Evolutionary conservation across 306 rosid species (phyloP), one percentile per base, ranked within the genome.

Genomic region (Mimosa bimucronata): DNA sequence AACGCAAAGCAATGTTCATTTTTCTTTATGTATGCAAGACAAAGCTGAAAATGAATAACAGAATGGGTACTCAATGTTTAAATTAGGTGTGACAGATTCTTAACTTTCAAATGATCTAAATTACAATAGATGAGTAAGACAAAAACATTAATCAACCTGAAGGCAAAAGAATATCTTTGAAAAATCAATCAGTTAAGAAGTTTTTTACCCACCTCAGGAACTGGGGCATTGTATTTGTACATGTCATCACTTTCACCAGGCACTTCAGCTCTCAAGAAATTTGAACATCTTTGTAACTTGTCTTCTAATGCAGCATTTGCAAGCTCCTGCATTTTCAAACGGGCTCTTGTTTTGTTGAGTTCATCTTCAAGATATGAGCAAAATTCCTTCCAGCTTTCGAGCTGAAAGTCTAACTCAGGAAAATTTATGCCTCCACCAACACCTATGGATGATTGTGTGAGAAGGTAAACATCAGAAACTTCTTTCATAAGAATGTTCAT

Each of bases 241-340:
- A 37, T 52, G 50, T 25, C 11, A 61, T 25, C 7, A 61, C 74
- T 78, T 65, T 29, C 15, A 12, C n/a, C 37, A 19, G 11, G 73
- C 40, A 15, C 58, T 26, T 73, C 74, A 46, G n/a, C 42, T 53
- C 74, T 66, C 86, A 23, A 81, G 79, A 61, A 31, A 16, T 65
- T 7, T 65, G 70, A 15, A 65, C 70, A 15, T 7, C 41, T 4
- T 31, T 31, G 25, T 65, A 65, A 65, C 70, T 65, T 65, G 38
- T 31, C 70, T 31, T 65, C 70, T 31, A 65, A 65, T 7, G 44
- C 70, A 65, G 44, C 44, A 65, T 65, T 30, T 40, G 70, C 41
- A 65, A 65, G 42, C 29, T 31, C 70, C 70, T 65, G 10, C 6
- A 65, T 31, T 65, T 65, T 65, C 70, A 65, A 31, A 16, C 29